Conservation (phyloP, 2,329 filamentous ascomycete species). For the Penicillium sp. region DNA sequence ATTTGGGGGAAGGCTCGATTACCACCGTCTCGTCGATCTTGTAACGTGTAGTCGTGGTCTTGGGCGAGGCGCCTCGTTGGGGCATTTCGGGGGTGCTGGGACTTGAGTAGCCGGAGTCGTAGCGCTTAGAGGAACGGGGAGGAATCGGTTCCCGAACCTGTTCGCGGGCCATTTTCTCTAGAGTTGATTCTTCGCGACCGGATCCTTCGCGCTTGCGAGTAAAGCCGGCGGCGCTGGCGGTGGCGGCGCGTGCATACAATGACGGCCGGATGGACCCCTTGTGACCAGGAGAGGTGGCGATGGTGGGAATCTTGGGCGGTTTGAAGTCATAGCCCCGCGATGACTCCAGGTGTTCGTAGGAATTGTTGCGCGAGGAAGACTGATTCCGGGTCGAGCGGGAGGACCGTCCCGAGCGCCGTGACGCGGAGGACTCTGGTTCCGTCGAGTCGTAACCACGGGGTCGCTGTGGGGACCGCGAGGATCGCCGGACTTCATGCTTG, state of each 20-base stretch:
- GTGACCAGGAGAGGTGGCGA: constrained; percentile 31
- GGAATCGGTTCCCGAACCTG: constrained; percentile 24
- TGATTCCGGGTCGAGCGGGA: constrained; percentile 26
- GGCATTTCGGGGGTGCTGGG: constrained; percentile 42
- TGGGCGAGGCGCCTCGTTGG: constrained; percentile 31
- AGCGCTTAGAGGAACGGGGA: constrained; percentile 34
- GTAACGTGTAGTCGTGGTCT: constrained; percentile 31
- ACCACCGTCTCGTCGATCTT: constrained; percentile 29
- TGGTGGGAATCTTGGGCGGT: constrained; percentile 35
- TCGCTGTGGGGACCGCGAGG: constrained; percentile 33
- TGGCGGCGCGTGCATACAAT: constrained; percentile 32
- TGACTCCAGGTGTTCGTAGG: constrained; percentile 30
- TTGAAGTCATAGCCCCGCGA: constrained; percentile 23
- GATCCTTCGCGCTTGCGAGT: constrained; percentile 30
- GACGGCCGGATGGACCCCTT: constrained; percentile 31
- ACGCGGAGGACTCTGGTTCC: constrained; percentile 31
- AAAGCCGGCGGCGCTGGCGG: constrained; percentile 23
- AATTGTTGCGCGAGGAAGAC: constrained; percentile 31
- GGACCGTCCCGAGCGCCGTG: constrained; percentile 30
- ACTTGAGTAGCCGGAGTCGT: constrained; percentile 46
- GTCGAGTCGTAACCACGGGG: constrained; percentile 28
- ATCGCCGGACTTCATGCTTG: constrained; percentile 26
- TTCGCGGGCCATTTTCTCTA: constrained; percentile 27
- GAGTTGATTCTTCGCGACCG: constrained; percentile 24
- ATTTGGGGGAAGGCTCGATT: constrained; percentile 25